Evolutionary conservation across 352 stramenopile species (phyloP).

Genomic region (Pythium volutum): DNA sequence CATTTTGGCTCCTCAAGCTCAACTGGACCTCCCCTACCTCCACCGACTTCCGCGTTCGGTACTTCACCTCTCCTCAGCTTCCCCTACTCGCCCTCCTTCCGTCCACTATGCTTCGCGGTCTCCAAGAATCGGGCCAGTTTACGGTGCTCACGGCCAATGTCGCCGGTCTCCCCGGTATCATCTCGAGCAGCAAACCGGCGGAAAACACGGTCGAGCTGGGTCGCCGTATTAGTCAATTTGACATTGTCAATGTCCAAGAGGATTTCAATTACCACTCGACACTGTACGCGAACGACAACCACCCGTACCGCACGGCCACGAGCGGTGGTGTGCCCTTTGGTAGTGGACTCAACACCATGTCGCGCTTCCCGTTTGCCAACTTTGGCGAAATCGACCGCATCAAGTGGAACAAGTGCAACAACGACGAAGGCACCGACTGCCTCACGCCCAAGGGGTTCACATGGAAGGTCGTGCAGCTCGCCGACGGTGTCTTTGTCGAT

Average conservation of each 20-base stretch:
- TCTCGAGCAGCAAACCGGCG: constrained; percentile 44
- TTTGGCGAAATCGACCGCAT: constrained; percentile 34
- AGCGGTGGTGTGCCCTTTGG: constrained; percentile 34
- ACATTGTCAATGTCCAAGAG: constrained; percentile 26
- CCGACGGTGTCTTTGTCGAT: constrained; percentile 38
- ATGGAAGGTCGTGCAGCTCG: constrained; percentile 38
- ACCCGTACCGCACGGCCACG: constrained; percentile 39
- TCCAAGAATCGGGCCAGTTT: constrained; percentile 37
- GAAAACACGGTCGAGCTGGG: constrained; percentile 46
- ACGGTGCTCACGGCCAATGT: constrained; percentile 46
- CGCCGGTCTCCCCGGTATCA: constrained; percentile 36
- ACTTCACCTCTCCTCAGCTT: no score
- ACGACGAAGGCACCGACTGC: constrained; percentile 42
- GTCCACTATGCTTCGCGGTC: constrained; percentile 29
- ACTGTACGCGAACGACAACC: constrained; percentile 40
- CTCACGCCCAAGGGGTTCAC: constrained; percentile 62
- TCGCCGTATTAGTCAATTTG: constrained; percentile 30
- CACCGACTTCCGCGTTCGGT: background rate
- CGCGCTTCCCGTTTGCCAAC: constrained; percentile 37
- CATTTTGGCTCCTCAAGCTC: background rate
- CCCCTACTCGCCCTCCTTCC: no score
- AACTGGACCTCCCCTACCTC: background rate
- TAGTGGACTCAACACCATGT: constrained; percentile 48
- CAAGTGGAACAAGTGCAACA: constrained; percentile 49
- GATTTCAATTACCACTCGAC: constrained; percentile 25